Conservation (phyloP, 805 yeast species). For the Hanseniaspora thailandica region DNA sequence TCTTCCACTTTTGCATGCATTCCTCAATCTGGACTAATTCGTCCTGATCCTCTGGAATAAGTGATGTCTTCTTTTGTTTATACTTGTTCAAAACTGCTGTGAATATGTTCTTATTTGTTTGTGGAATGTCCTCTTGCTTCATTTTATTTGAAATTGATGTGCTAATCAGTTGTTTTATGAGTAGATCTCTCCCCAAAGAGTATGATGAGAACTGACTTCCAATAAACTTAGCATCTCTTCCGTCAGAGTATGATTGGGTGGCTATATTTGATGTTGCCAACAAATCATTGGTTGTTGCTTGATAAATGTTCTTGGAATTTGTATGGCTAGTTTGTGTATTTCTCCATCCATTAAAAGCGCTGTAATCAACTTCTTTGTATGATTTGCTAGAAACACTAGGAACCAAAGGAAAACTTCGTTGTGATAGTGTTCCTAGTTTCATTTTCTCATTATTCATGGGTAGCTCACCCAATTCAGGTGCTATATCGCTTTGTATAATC, state of each 20-base stretch:
- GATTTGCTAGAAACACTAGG: slow-evolving; percentile 10
- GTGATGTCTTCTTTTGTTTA: slow-evolving; percentile 14
- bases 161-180: not conserved
- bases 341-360: slow-evolving; percentile 9
- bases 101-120: slow-evolving; percentile 5
- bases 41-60: slow-evolving; percentile 16
- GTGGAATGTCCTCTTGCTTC: not conserved
- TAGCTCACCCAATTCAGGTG: not conserved
- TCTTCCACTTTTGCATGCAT: slow-evolving; percentile 1
- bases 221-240: not conserved
- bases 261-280: not conserved
- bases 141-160: not conserved
- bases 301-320: not conserved
- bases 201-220: slow-evolving; percentile 1
- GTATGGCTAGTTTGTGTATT: not conserved
- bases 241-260: not conserved
- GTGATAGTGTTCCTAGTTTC: slow-evolving; percentile 5
- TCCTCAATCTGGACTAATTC: slow-evolving; percentile 15
- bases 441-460: slow-evolving; percentile 1
- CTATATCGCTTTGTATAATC: not conserved
- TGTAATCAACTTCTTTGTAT: slow-evolving; percentile 11
- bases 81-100: slow-evolving; percentile 16
- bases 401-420: slow-evolving; percentile 11
- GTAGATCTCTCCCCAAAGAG: slow-evolving; percentile 10
- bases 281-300: slow-evolving; percentile 1